Evolutionary conservation across 1,139 yeast species (phyloP).

Genomic region (Debaryomyces fabryi): DNA sequence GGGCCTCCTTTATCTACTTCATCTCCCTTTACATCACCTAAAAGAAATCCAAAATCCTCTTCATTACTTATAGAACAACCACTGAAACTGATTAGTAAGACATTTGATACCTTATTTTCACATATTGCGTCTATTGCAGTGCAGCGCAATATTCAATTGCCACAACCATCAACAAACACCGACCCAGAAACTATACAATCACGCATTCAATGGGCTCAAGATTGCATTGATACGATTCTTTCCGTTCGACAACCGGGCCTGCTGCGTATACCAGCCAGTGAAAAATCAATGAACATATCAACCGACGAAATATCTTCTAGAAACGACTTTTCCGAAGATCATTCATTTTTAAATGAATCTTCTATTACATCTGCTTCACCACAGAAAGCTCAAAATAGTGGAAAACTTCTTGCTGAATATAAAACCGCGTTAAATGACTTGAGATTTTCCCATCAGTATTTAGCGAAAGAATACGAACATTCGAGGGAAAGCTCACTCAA

Average conservation of each 20-base stretch:
- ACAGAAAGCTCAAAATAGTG: slow-evolving; percentile 22
- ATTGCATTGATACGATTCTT: slow-evolving; percentile 50
- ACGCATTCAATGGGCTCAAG: slow-evolving; percentile 54
- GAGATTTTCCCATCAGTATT: slow-evolving; percentile 64
- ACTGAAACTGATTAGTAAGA: slow-evolving; percentile 11
- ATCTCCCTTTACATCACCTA: slow-evolving; percentile 7
- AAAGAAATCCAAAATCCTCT: not conserved
- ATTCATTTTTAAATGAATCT: slow-evolving; percentile 27
- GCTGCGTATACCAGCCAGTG: slow-evolving; percentile 13
- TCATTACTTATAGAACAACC: slow-evolving; percentile 1
- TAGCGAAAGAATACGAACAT: slow-evolving; percentile 61
- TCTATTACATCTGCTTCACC: slow-evolving; percentile 31
- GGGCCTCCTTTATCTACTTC: not conserved
- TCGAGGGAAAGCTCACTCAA: slow-evolving; percentile 54
- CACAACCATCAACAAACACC: slow-evolving; percentile 41
- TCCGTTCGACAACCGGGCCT: not conserved
- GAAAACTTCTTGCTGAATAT: slow-evolving; percentile 42
- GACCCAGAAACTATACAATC: slow-evolving; percentile 32
- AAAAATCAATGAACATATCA: slow-evolving; percentile 15
- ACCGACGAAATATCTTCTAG: slow-evolving; percentile 17
- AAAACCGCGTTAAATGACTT: slow-evolving; percentile 62
- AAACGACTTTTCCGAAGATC: slow-evolving; percentile 15
- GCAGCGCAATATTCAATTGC: slow-evolving; percentile 50
- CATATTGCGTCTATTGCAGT: slow-evolving; percentile 59
- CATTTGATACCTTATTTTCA: slow-evolving; percentile 52